Percentiles rank a stretch among this genome's conserved stretches.
These are phyloP conservation scores for Stachybotrys echinatus DNA, from an alignment of 2,329 filamentous ascomycete species.

Conservation along the genomic window DNA sequence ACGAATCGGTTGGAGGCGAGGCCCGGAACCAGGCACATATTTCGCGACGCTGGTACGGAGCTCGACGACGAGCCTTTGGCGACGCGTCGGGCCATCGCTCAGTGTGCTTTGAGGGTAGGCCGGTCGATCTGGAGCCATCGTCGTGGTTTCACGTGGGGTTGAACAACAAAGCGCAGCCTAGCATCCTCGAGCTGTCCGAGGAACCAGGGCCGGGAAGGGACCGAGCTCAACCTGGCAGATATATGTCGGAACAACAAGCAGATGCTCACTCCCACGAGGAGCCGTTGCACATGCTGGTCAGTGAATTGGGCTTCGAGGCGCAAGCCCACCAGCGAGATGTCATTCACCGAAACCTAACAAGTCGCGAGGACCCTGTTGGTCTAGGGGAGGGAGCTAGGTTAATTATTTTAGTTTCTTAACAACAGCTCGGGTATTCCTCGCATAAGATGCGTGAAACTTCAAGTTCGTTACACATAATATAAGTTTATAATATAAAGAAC, in stretches of 20 bases:
- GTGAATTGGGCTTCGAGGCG: not conserved
- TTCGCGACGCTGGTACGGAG: conserved; percentile 12
- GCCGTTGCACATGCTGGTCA: not conserved
- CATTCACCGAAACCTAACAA: not conserved
- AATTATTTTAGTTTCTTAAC: too few species aligned
- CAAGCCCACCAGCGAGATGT: not conserved
- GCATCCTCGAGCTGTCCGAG: not conserved
- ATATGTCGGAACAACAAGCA: not conserved
- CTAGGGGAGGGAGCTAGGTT: too few species aligned
- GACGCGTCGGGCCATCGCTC: not conserved
- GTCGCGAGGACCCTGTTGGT: too few species aligned
- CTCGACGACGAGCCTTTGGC: conserved; percentile 9
- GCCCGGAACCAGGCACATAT: conserved; percentile 43
- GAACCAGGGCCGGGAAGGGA: not conserved
- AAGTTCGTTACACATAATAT: too few species aligned
- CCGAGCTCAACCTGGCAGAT: not conserved
- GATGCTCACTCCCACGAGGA: not conserved
- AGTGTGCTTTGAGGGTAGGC: conserved; percentile 7
- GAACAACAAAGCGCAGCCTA: not conserved
- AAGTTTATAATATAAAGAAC: too few species aligned
- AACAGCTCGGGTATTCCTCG: too few species aligned
- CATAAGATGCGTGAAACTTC: too few species aligned
- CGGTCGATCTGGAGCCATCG: conserved; percentile 6
- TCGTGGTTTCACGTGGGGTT: conserved; percentile 5
- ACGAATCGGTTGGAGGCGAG: conserved; percentile 39